These are phyloP conservation scores for Jamesozyma piceae DNA, from an alignment of 805 yeast genomes.

Conservation along the genomic window DNA sequence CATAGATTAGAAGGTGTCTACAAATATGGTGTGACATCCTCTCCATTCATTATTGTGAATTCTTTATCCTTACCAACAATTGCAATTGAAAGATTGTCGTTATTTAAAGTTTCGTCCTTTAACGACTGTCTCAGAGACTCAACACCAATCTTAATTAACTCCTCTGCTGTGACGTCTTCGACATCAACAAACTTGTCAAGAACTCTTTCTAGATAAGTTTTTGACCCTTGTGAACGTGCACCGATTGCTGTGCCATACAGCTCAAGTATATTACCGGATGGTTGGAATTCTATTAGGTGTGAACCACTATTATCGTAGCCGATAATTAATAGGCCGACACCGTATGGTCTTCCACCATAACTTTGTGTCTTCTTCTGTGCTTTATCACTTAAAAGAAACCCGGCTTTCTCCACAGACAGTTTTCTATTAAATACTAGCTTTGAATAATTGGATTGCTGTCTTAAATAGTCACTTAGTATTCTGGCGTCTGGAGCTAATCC, in stretches of 20 bases:
- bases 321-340: conserved; percentile 84
- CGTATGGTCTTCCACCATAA: conserved; percentile 95
- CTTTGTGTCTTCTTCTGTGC: conserved; percentile 95
- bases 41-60: conserved; percentile 79
- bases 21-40: conserved; percentile 45
- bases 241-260: conserved; percentile 93
- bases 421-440: conserved; percentile 81
- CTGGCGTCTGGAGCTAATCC: conserved; percentile 98
- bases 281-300: conserved; percentile 89
- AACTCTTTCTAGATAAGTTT: conserved; percentile 88
- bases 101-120: conserved; percentile 85
- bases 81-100: conserved; percentile 80
- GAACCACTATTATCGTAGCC: conserved; percentile 94
- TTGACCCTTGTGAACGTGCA: conserved; percentile 96
- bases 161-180: conserved; percentile 43
- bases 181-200: conserved; percentile 56
- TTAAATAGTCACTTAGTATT: conserved; percentile 75
- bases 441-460: conserved; percentile 86
- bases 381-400: conserved; percentile 80
- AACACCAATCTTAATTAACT: conserved; percentile 76
- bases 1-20: conserved; percentile 4
- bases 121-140: conserved; percentile 89
- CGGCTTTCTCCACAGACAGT: conserved; percentile 73
- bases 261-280: conserved; percentile 88
- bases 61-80: conserved; percentile 76